phyloP scores from a whole-genome alignment of 2,329 filamentous ascomycete species.

The Fusarium poae region DNA sequence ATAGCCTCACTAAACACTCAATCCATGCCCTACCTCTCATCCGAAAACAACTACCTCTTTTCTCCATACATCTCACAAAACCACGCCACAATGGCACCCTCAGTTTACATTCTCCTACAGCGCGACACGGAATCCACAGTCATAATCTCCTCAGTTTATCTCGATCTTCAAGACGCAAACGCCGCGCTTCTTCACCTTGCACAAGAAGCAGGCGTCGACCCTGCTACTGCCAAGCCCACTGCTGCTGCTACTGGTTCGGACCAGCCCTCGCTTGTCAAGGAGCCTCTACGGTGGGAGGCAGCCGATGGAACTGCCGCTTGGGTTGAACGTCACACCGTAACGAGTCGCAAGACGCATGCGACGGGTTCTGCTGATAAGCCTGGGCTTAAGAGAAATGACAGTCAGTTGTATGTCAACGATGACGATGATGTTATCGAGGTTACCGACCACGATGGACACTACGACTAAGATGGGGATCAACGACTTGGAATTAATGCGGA shows the following conservation, averaged over 20 bases:
- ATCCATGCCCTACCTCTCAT: constrained; percentile 22
- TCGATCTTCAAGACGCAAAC: constrained; percentile 55
- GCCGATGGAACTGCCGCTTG: constrained; percentile 54
- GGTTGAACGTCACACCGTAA: constrained; percentile 55
- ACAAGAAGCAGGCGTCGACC: constrained; percentile 47
- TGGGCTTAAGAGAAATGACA: constrained; percentile 44
- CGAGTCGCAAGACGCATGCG: constrained; percentile 31
- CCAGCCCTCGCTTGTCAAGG: constrained; percentile 32
- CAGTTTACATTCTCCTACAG: constrained; percentile 54
- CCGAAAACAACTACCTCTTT: constrained; percentile 21
- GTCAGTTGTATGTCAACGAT: constrained; percentile 46
- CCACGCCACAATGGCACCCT: constrained; percentile 44
- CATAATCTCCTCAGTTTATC: constrained; percentile 51
- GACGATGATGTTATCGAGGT: constrained; percentile 49
- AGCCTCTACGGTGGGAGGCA: constrained; percentile 54
- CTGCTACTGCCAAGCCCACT: constrained; percentile 34
- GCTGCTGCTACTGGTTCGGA: constrained; percentile 10
- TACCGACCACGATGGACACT: constrained; percentile 44
- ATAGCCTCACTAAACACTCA: neutral
- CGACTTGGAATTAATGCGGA: constrained; percentile 28
- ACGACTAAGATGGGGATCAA: constrained; percentile 33
- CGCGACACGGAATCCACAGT: constrained; percentile 47
- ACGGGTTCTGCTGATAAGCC: constrained; percentile 14
- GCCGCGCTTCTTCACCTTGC: constrained; percentile 51
- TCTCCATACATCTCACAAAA: constrained; percentile 21